Base-by-base conservation (phyloP, 768 basidiomycete species). In the Fomitopsis pulvina region DNA sequence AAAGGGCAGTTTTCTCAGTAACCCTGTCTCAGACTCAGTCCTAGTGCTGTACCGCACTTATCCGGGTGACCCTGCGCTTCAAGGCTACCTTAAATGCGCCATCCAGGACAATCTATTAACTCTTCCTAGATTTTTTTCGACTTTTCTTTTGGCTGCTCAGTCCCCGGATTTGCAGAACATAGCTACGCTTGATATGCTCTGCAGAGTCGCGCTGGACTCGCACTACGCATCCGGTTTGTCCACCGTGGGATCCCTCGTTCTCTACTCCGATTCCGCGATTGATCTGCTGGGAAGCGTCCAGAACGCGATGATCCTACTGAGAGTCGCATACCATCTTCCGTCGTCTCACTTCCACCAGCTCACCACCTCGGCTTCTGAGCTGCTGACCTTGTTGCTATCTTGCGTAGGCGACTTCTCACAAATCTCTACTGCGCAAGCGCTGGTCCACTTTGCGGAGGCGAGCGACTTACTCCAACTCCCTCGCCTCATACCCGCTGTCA, bases 131-230 rank as follows among this genome's bases (percentile, higher is more conserved):
- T 87, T 84, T 57, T 74, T 87, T 6, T 63, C 80, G 3, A 81
- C 81, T 2, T 80, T 89, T 51, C 75, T 89, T 18, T 77, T 77
- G 7, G 85, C 81, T 4, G 80, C 79, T 52, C 77, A 78, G 25
- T 84, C 85, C 2, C 70, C 79, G 14, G 78, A 83, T 41, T 60
- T 87, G 25, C 83, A 84, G 58, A 72, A 78, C 37, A 69, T 77
- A 5, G 76, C 81, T 0, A 89, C 86, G 2, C 70, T 91, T 27
- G 79, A 87, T 59, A 76, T 77, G 57, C 76, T 91, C 9, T 87
- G 85, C 62, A 76, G 77, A 37, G 70, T 81, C 22, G 80, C 78
- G 4, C 68, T 88, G 43, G 80, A 86, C 48, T 72, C 69, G 2
- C 83, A 85, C 62, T 81, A 84, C 60, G 68, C 77, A 18, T 77